Evolutionary conservation across 164 flowering plant genomes (phyloP), one percentile per base, ranked within the genome.

Genomic region (Vitis vinifera): DNA sequence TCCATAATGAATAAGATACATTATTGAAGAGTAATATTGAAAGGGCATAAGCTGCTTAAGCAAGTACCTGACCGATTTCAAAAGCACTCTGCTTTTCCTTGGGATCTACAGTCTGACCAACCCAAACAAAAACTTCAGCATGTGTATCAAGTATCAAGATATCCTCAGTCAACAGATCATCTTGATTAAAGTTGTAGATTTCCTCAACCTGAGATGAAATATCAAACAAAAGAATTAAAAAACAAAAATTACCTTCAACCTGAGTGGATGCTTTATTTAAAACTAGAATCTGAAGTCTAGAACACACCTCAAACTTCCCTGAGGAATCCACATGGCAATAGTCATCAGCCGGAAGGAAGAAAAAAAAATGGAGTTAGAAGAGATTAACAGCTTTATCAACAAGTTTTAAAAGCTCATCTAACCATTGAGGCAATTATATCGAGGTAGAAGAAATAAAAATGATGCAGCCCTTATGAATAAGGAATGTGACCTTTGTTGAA

Each of bases 61-160:
- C 56, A 16, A 59, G 44, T 85, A 96, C 99, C 97, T 90, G 89
- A 47, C 94, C 99, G 67, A 93, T 77, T 67, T 96, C 98, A 79
- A 96, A 92, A 68, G 89, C 96, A 71, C 59, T 85, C 77, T 88
- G 98, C 82, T 94, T 96, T 74, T 93, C 98, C 74, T 87, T 88
- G 47, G 92, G 23, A 65, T 93, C 98, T 62, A 85, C 93, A 47
- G 85, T 89, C 48, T 92, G 91, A 63, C 99, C 99, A 82, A 93
- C 87, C 99, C 99, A 96, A 59, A 92, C 88, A 85, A 93, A 91
- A 71, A 96, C 97, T 78, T 96, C 99, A 48, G 97, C 97, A 82
- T 83, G 97, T 62, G 99, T 89, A 78, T 94, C 98, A 37, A 96
- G 91, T 62, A 96, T 87, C 84, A 93, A 68, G 59, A 92, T 80